phyloP scores from a whole-genome alignment of 2,329 filamentous ascomycete species.

The Myriosclerotinia duriaeana region DNA sequence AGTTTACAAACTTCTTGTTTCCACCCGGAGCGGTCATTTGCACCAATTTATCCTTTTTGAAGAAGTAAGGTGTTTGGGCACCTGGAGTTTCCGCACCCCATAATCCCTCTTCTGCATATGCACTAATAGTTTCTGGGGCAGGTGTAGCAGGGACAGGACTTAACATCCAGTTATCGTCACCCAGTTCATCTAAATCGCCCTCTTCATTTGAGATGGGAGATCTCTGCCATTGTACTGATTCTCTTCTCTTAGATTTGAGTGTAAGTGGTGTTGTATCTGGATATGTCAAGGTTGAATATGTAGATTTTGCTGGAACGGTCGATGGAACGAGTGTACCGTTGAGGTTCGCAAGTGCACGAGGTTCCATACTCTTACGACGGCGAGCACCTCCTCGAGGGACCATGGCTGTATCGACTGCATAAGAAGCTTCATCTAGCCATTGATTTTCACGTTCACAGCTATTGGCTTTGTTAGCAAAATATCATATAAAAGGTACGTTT shows the following conservation, averaged over 20 bases:
- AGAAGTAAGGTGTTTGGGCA: slow-evolving; percentile 39
- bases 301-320: slow-evolving; percentile 35
- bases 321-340: slow-evolving; percentile 61
- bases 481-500: slow-evolving; percentile 29
- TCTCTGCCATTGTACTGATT: slow-evolving; percentile 40
- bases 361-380: slow-evolving; percentile 80
- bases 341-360: slow-evolving; percentile 64
- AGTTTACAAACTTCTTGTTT: slow-evolving; percentile 31
- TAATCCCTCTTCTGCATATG: slow-evolving; percentile 38
- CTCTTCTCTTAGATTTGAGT: slow-evolving; percentile 36
- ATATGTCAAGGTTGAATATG: slow-evolving; percentile 39
- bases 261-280: slow-evolving; percentile 37
- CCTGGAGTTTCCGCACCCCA: slow-evolving; percentile 37
- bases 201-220: slow-evolving; percentile 32
- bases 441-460: slow-evolving; percentile 74
- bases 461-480: slow-evolving; percentile 34
- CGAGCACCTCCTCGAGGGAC: slow-evolving; percentile 69
- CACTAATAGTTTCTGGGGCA: slow-evolving; percentile 36
- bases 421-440: slow-evolving; percentile 73
- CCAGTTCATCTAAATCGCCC: slow-evolving; percentile 26
- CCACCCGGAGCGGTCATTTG: slow-evolving; percentile 35
- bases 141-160: slow-evolving; percentile 40
- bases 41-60: slow-evolving; percentile 37
- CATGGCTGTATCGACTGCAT: slow-evolving; percentile 65
- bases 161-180: slow-evolving; percentile 34